Conservation (phyloP, 2,329 filamentous ascomycete genomes). For the Aspergillus nomiae region DNA sequence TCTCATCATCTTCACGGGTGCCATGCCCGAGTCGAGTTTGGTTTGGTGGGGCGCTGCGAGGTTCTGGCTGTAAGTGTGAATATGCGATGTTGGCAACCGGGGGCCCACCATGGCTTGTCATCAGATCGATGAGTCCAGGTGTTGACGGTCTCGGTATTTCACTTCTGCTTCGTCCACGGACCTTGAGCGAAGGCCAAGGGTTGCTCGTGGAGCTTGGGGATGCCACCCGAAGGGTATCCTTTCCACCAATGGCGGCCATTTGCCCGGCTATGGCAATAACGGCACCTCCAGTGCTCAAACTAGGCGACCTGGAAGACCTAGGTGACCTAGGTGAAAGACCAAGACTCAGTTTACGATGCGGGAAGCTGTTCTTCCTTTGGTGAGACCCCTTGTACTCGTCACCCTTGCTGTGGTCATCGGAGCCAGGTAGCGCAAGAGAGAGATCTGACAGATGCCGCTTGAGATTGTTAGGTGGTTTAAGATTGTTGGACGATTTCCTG, state of each 20-base stretch:
- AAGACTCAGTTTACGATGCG: constrained; percentile 42
- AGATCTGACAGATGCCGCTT: constrained; percentile 47
- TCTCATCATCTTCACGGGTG: constrained; percentile 48
- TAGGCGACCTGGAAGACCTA: constrained; percentile 38
- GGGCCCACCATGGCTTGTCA: constrained; percentile 60
- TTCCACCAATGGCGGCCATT: constrained; percentile 50
- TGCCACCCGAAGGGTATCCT: constrained; percentile 60
- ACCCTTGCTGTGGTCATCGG: constrained; percentile 24
- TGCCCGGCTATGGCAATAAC: constrained; percentile 48
- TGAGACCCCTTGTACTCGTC: constrained; percentile 23
- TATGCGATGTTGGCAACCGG: constrained; percentile 59
- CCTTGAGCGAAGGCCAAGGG: constrained; percentile 51
- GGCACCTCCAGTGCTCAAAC: constrained; percentile 43
- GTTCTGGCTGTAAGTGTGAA: constrained; percentile 32
- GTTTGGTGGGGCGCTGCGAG: constrained; percentile 17
- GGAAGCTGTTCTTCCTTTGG: constrained; percentile 34
- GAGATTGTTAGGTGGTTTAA: constrained; percentile 42
- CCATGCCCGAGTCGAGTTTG: constrained; percentile 15
- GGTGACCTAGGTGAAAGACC: constrained; percentile 32
- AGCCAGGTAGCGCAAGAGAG: constrained; percentile 31
- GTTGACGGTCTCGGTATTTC: constrained; percentile 51
- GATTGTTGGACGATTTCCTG: constrained; percentile 42
- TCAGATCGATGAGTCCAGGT: constrained; percentile 54
- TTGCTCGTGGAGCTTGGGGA: constrained; percentile 38
- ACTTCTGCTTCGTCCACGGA: constrained; percentile 58